These are phyloP conservation scores for Paramecium tetraurelia DNA, from an alignment of 73 alveolate species.

Conservation along the genomic window DNA sequence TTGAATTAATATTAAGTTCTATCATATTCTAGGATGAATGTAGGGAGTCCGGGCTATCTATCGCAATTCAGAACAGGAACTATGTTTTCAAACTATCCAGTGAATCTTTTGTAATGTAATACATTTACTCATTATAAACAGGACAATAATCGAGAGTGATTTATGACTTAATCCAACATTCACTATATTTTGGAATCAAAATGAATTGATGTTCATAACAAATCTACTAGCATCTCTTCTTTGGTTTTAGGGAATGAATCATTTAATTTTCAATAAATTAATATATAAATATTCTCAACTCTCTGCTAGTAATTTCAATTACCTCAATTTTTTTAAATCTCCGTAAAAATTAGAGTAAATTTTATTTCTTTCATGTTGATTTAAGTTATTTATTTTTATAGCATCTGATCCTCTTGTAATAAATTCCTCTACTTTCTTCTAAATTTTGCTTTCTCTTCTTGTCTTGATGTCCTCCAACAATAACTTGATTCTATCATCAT, in stretches of 20 bases:
- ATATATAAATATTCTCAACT: not conserved
- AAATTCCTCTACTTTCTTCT: not conserved
- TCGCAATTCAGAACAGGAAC: constrained; percentile 15
- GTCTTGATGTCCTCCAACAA: not conserved
- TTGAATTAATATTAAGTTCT: constrained; percentile 39
- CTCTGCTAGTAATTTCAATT: not conserved
- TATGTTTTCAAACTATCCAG: constrained; percentile 34
- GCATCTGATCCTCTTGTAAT: not conserved
- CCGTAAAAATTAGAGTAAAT: not conserved
- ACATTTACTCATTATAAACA: not conserved
- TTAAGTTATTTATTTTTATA: not conserved
- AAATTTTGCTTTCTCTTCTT: not conserved
- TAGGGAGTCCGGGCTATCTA: constrained; percentile 20
- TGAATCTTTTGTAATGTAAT: not conserved
- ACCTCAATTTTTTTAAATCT: not conserved
- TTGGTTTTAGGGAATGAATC: constrained; percentile 8
- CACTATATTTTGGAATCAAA: not conserved
- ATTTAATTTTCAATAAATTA: constrained; percentile 20
- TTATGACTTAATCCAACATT: constrained; percentile 15
- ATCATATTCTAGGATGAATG: constrained; percentile 33
- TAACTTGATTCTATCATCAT: not conserved
- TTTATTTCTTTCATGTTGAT: not conserved
- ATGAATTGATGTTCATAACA: constrained; percentile 29
- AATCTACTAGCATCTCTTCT: not conserved
- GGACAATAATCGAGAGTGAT: constrained; percentile 31